Percentiles rank a stretch among this genome's conserved stretches.
Conservation (phyloP, 352 stramenopile genomes). For the Pythium brachiatum region DNA sequence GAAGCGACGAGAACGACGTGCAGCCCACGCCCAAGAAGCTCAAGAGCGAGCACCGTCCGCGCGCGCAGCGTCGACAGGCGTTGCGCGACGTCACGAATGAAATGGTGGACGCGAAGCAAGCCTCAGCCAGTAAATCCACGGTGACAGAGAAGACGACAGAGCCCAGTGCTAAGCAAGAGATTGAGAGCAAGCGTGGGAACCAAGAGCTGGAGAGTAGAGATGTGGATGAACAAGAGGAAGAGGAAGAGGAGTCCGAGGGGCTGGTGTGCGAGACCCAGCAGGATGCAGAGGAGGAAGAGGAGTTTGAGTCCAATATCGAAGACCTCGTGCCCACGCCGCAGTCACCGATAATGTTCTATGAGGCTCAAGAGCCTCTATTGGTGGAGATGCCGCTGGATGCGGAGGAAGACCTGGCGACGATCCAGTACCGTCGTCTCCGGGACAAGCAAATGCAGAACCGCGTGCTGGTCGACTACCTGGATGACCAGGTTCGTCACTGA, state of each 20-base stretch:
- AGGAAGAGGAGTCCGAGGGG: not conserved
- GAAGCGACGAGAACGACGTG: conserved; percentile 23
- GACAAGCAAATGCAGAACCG: conserved; percentile 18
- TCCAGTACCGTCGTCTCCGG: conserved; percentile 10
- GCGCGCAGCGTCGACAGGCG: conserved; percentile 25
- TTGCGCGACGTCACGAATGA: conserved; percentile 29
- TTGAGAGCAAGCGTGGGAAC: not conserved
- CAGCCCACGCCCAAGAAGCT: conserved; percentile 33
- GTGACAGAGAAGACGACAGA: conserved; percentile 5
- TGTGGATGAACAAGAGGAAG: too few relatives aligned
- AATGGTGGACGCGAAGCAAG: not conserved
- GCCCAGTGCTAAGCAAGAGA: not conserved
- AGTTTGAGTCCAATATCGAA: not conserved
- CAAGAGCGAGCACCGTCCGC: conserved; percentile 31
- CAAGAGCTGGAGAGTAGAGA: not conserved
- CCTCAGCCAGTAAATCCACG: too few relatives aligned
- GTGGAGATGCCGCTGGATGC: not conserved
- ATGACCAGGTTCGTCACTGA: conserved; percentile 7
- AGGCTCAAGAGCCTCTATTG: not conserved
- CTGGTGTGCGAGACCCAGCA: not conserved
- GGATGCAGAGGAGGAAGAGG: not conserved
- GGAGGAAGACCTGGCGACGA: conserved; percentile 10
- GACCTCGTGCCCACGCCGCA: not conserved
- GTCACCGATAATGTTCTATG: not conserved
- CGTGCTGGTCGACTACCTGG: conserved; percentile 9